Percentiles rank a stretch among this genome's conserved stretches.
Conservation (phyloP, 148 eudicot species). For the Amaranthus hypochondriacus region DNA sequence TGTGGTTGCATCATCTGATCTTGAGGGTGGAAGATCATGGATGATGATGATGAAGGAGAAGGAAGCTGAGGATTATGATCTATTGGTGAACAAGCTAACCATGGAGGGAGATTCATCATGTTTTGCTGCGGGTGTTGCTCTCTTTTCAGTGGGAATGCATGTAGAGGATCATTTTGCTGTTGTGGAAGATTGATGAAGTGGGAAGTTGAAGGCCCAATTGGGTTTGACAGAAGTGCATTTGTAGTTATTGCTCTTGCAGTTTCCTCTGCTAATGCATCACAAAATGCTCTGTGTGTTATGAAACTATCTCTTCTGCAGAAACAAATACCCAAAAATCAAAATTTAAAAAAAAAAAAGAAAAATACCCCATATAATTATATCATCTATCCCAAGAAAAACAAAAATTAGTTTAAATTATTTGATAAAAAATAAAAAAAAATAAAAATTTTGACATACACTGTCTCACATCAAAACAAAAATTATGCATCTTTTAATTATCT, state of each 20-base stretch:
- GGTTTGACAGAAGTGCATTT: constrained; percentile 31
- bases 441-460: background rate
- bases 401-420: background rate
- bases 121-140: constrained; percentile 43
- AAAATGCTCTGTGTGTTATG: constrained; percentile 96
- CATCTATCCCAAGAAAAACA: constrained; percentile 1
- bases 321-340: background rate
- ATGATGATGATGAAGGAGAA: constrained; percentile 20
- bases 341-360: background rate
- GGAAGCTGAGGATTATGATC: constrained; percentile 23
- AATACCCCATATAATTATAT: constrained; percentile 10
- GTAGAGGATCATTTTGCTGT: constrained; percentile 23
- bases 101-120: constrained; percentile 44
- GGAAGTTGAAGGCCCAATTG: constrained; percentile 32
- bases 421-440: background rate
- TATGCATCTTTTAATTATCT: constrained; percentile 5
- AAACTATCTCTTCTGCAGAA: constrained; percentile 86
- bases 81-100: constrained; percentile 48
- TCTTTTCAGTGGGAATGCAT: constrained; percentile 44
- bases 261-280: constrained; percentile 93
- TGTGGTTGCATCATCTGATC: constrained; percentile 16
- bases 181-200: constrained; percentile 31
- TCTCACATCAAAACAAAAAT: constrained; percentile 13
- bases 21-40: constrained; percentile 22
- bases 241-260: constrained; percentile 52